These are phyloP conservation scores for Ascochyta fabae DNA, from an alignment of 2,329 filamentous ascomycete genomes.

Conservation along the genomic window DNA sequence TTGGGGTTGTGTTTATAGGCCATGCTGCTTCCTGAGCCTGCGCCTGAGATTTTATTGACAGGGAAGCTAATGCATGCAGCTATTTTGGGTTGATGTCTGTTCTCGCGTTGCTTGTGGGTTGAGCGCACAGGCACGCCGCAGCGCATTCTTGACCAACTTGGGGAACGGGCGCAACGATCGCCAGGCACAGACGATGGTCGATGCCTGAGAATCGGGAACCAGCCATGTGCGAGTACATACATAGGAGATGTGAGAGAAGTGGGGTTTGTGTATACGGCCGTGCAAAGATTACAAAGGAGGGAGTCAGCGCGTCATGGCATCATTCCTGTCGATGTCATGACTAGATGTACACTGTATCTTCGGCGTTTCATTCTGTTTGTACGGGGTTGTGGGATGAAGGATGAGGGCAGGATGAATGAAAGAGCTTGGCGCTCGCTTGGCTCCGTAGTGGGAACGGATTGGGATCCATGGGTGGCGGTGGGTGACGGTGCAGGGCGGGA, in stretches of 20 bases:
- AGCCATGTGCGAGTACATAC: not conserved
- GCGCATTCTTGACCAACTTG: constrained; percentile 15
- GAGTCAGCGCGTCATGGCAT: constrained; percentile 7
- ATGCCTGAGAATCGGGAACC: constrained; percentile 8
- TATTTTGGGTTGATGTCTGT: constrained; percentile 52
- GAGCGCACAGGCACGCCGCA: constrained; percentile 27
- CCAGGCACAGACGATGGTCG: constrained; percentile 12
- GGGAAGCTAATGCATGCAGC: constrained; percentile 45
- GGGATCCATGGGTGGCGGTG: constrained; percentile 3
- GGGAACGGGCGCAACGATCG: constrained; percentile 19
- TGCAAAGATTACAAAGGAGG: not conserved
- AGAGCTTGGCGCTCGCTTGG: constrained; percentile 15
- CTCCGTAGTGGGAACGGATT: constrained; percentile 4
- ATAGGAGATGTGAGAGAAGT: not conserved
- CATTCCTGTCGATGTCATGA: constrained; percentile 2
- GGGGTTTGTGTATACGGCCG: constrained; percentile 3
- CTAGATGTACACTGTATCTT: constrained; percentile 1
- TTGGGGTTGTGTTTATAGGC: not conserved
- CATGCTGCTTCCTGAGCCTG: not conserved
- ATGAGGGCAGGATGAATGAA: constrained; percentile 2
- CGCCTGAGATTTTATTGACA: constrained; percentile 22
- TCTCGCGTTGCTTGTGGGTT: constrained; percentile 48
- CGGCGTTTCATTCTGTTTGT: not conserved
- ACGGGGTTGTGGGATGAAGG: constrained; percentile 6
- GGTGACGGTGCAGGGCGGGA: constrained; percentile 1